These are phyloP conservation scores for Cytospora piceae DNA, from an alignment of 2,329 filamentous ascomycete genomes.

Conservation along the genomic window DNA sequence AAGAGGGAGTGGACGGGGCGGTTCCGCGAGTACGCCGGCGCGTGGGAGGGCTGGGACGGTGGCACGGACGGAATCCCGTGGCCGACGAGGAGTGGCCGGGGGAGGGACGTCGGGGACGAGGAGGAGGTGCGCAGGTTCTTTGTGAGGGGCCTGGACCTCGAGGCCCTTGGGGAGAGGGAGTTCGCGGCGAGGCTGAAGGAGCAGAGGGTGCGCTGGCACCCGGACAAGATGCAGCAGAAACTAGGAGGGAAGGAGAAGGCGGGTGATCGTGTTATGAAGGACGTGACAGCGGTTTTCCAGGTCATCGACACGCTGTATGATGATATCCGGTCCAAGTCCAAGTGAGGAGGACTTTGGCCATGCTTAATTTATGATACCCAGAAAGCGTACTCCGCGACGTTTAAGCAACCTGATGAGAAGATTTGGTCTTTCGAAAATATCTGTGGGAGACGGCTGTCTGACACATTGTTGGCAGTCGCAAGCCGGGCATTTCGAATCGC, in stretches of 20 bases:
- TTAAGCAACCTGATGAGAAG: too few species aligned
- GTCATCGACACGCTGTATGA: slow-evolving; percentile 82
- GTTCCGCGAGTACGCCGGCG: slow-evolving; percentile 67
- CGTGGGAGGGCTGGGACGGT: slow-evolving; percentile 64
- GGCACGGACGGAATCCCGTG: slow-evolving; percentile 60
- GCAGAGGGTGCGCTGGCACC: slow-evolving; percentile 94
- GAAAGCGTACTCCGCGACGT: background rate
- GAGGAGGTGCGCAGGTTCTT: slow-evolving; percentile 73
- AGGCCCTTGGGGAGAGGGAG: slow-evolving; percentile 49
- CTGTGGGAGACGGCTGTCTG: too few species aligned
- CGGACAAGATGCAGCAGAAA: slow-evolving; percentile 94
- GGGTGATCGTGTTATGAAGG: slow-evolving; percentile 71
- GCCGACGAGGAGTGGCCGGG: slow-evolving; percentile 69
- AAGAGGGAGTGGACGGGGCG: slow-evolving; percentile 58
- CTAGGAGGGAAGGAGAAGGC: slow-evolving; percentile 75
- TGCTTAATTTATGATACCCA: background rate
- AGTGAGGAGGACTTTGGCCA: slow-evolving; percentile 25
- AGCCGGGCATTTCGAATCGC: too few species aligned
- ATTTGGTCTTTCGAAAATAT: too few species aligned
- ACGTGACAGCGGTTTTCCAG: slow-evolving; percentile 90
- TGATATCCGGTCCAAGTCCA: slow-evolving; percentile 52
- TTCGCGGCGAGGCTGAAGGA: slow-evolving; percentile 66
- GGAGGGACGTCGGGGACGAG: slow-evolving; percentile 56
- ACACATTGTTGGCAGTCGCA: too few species aligned
- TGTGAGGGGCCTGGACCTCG: slow-evolving; percentile 49